phyloP scores from a whole-genome alignment of 306 rosid species.

The Fragaria iinumae region DNA sequence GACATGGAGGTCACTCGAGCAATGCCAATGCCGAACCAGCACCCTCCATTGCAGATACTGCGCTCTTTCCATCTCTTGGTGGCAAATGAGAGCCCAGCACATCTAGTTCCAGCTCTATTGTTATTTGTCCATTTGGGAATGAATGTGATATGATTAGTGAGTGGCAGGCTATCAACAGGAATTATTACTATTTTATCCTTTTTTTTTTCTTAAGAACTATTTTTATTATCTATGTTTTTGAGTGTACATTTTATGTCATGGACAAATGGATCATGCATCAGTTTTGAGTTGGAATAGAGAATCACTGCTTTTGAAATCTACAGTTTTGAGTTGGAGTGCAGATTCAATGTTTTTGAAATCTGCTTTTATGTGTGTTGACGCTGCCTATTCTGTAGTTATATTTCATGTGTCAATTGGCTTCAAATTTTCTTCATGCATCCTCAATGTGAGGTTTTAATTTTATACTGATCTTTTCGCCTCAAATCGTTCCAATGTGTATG shows the following conservation, averaged over 20 bases:
- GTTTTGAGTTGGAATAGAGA: constrained; percentile 48
- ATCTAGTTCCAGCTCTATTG: constrained; percentile 11
- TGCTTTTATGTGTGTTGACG: no score
- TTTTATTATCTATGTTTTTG: constrained; percentile 27
- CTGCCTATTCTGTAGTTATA: no score
- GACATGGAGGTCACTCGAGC: constrained; percentile 22
- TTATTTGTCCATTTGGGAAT: constrained; percentile 22
- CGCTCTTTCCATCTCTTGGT: constrained; percentile 83
- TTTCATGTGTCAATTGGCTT: no score
- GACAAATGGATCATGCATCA: constrained; percentile 43
- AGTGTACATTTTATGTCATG: constrained; percentile 49
- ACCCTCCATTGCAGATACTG: constrained; percentile 82
- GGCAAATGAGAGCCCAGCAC: constrained; percentile 60
- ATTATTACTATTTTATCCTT: constrained; percentile 28
- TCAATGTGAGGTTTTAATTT: no score
- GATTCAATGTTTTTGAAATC: no score
- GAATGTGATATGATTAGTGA: constrained; percentile 28
- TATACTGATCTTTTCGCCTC: no score
- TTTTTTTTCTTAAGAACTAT: constrained; percentile 18
- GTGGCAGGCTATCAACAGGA: constrained; percentile 32
- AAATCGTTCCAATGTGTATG: no score
- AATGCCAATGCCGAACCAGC: constrained; percentile 46
- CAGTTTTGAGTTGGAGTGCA: background rate
- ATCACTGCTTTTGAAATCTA: constrained; percentile 17
- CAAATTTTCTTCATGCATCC: no score